Base-by-base conservation (phyloP, 2,329 filamentous ascomycete genomes). In the Trichoderma hamatum region DNA sequence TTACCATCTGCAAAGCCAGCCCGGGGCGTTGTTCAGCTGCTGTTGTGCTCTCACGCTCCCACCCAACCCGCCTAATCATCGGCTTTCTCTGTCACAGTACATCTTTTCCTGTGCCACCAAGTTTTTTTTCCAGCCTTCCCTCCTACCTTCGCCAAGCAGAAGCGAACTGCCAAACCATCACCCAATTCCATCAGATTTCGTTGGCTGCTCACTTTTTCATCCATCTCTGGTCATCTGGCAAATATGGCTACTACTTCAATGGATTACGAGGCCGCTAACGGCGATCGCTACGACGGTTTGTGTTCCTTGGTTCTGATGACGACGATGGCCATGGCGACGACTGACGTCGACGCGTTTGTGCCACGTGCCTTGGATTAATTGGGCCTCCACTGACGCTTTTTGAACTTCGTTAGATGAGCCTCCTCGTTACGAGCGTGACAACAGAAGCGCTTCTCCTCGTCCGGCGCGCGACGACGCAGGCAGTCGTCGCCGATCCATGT, bases 231-330 rank as follows among this genome's bases (percentile, higher is more conserved):
- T 67, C 62, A 69, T 59, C 62, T 34, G 69, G 60, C 69, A 70
- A 78, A 72, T 73, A 89, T 89, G 87, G 87, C 87, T 68, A 89
- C 88, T 72, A 88, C 86, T 52, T 86, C 88, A 73, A 91, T 91
- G 89, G 89, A 91, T 77, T 91, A 91, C 79, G 89, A 91, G 79
- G 87, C 86, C 77, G 86, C 88, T 72, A 89, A 88, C 75, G 88
- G 87, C 76, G 86, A 89, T 79, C 88, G 86, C 71, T 90, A 89
- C 73, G 88, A 90, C 76, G 89, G 89, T 90, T 82, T 74, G 83
- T 75, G 52, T 64, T 67, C 72, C 56, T 32, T 21, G 26, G 46
- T 14, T 56, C 32, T 34, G 34, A 64, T n/a, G 51, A 34, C 49
- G 69, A 60, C 69, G 54, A 32, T 26, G 39, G 39, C 39, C 39